phyloP scores from a whole-genome alignment of 164 flowering plant genomes.

The Amborella trichopoda region DNA sequence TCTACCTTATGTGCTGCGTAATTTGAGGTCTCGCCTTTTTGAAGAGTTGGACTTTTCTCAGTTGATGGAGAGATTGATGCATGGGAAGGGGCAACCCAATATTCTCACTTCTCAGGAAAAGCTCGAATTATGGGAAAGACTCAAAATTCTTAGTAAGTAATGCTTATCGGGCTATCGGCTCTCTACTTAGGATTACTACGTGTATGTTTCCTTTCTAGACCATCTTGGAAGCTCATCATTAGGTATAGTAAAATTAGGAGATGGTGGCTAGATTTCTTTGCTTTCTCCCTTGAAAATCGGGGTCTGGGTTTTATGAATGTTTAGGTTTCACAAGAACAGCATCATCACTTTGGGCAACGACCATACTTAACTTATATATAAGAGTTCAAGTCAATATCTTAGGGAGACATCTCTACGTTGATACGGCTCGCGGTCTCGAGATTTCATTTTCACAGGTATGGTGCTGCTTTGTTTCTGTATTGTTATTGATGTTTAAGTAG shows the following conservation, averaged over 20 bases:
- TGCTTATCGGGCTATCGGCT: not conserved
- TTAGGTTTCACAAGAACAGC: slow-evolving; percentile 80
- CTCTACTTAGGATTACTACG: not conserved
- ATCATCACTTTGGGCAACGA: slow-evolving; percentile 69
- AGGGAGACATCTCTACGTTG: slow-evolving; percentile 86
- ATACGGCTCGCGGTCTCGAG: slow-evolving; percentile 66
- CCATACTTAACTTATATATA: slow-evolving; percentile 58
- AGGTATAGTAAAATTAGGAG: not conserved
- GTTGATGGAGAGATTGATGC: slow-evolving; percentile 46
- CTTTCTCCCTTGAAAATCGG: not conserved
- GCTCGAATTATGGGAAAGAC: slow-evolving; percentile 77
- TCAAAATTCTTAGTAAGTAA: slow-evolving; percentile 73
- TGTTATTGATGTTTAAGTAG: too few species aligned
- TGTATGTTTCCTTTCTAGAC: not conserved
- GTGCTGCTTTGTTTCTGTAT: too few species aligned
- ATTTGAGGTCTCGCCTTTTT: slow-evolving; percentile 38
- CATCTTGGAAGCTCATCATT: not conserved
- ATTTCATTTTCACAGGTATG: too few species aligned
- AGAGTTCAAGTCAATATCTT: slow-evolving; percentile 86
- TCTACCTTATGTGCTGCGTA: slow-evolving; percentile 61
- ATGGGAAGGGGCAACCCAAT: slow-evolving; percentile 59
- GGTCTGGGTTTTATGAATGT: not conserved
- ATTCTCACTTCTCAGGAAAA: slow-evolving; percentile 51
- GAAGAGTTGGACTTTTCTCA: slow-evolving; percentile 60
- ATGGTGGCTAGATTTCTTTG: not conserved